These are phyloP conservation scores for Flaveria trinervia DNA, from an alignment of 129 eudicot species.

Conservation along the genomic window DNA sequence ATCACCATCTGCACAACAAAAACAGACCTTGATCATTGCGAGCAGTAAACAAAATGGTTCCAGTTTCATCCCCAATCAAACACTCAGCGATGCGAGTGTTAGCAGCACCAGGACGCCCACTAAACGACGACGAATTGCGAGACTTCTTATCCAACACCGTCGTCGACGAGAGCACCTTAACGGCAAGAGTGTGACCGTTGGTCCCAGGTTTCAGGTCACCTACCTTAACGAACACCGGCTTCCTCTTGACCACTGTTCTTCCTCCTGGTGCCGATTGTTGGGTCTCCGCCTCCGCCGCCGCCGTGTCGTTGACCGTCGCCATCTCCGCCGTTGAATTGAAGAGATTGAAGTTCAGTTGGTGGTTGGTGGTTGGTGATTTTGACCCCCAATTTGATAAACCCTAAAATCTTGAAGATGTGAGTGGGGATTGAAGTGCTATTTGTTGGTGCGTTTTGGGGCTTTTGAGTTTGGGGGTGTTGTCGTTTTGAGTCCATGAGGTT, in stretches of 20 bases:
- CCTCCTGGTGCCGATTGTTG: slow-evolving; percentile 29
- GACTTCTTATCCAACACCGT: slow-evolving; percentile 64
- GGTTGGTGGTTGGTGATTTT: slow-evolving; percentile 8
- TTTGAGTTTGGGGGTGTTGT: slow-evolving; percentile 17
- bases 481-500: slow-evolving; percentile 11
- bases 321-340: slow-evolving; percentile 27
- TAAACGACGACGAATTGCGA: slow-evolving; percentile 47
- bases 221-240: slow-evolving; percentile 80
- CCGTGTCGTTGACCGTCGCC: slow-evolving; percentile 35
- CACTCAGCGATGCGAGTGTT: slow-evolving; percentile 77
- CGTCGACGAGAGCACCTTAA: slow-evolving; percentile 58
- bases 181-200: slow-evolving; percentile 65
- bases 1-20: too few species aligned
- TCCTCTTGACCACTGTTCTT: slow-evolving; percentile 45
- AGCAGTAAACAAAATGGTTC: slow-evolving; percentile 72
- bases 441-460: slow-evolving; percentile 31
- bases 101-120: slow-evolving; percentile 41
- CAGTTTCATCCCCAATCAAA: slow-evolving; percentile 86
- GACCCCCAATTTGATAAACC: slow-evolving; percentile 37
- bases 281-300: slow-evolving; percentile 30
- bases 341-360: slow-evolving; percentile 4
- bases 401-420: slow-evolving; percentile 28
- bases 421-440: slow-evolving; percentile 15
- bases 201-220: slow-evolving; percentile 78
- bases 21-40: slow-evolving; percentile 77